Conservation (phyloP, 169 alveolate genomes). For the Eimeria acervulina region DNA sequence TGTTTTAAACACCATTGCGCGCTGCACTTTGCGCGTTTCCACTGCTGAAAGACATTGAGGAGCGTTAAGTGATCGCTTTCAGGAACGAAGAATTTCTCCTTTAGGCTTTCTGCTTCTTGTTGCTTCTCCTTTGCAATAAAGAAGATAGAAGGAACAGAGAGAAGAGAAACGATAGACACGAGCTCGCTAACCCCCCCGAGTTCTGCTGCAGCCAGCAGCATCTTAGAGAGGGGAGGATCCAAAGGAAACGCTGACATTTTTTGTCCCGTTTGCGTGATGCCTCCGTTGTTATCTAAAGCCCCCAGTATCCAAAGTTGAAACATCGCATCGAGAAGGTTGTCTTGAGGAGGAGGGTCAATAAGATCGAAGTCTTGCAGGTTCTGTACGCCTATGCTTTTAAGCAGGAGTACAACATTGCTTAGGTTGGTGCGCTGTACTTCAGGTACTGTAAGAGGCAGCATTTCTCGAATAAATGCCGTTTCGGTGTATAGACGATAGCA, state of each 20-base stretch:
- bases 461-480: constrained; percentile 96
- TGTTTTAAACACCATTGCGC: constrained; percentile 96
- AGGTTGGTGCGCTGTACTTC: constrained; percentile 99
- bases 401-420: constrained; percentile 98
- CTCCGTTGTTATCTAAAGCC: constrained; percentile 94
- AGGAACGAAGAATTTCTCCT: constrained; percentile 99
- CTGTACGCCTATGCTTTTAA: constrained; percentile 97
- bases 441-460: constrained; percentile 98
- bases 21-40: constrained; percentile 96
- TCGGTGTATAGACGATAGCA: constrained; percentile 99
- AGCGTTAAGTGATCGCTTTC: constrained; percentile 99
- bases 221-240: constrained; percentile 99
- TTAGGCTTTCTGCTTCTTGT: constrained; percentile 97
- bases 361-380: constrained; percentile 98
- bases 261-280: constrained; percentile 95
- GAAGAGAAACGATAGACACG: constrained; percentile 98
- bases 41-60: constrained; percentile 98
- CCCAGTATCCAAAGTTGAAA: constrained; percentile 96
- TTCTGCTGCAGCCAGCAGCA: constrained; percentile 95
- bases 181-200: constrained; percentile 97
- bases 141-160: constrained; percentile 98
- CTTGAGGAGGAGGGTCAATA: constrained; percentile 99
- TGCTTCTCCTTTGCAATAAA: constrained; percentile 98
- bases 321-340: constrained; percentile 86
- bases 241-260: constrained; percentile 99